phyloP scores from a whole-genome alignment of 164 flowering plant species.

The Magnolia officinalis region DNA sequence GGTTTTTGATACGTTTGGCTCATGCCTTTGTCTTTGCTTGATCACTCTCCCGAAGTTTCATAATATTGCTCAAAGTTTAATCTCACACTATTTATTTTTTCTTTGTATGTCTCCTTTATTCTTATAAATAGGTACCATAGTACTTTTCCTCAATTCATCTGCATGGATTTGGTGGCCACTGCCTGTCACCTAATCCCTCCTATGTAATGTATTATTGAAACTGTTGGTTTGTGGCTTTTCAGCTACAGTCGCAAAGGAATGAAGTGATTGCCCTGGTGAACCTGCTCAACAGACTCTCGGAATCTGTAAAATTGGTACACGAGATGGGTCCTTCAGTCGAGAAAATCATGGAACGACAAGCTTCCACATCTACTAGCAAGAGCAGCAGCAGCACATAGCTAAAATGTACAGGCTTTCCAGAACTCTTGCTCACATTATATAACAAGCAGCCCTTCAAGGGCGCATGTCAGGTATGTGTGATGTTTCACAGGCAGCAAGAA shows the following conservation, averaged over 20 bases:
- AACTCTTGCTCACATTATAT: not conserved
- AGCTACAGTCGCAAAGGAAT: constrained; percentile 87
- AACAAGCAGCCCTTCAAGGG: not conserved
- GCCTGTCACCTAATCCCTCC: too few relatives aligned
- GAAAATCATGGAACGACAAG: constrained; percentile 25
- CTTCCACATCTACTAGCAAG: constrained; percentile 16
- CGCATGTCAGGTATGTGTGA: not conserved
- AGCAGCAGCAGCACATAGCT: constrained; percentile 1
- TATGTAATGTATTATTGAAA: not conserved
- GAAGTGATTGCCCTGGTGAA: constrained; percentile 92
- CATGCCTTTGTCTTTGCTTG: too few relatives aligned
- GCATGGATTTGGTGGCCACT: too few relatives aligned
- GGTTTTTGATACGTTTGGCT: too few relatives aligned
- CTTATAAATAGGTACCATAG: too few relatives aligned
- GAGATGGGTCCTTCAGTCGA: constrained; percentile 61
- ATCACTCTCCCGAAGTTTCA: too few relatives aligned
- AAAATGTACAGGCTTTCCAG: not conserved
- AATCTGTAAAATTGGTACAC: constrained; percentile 66
- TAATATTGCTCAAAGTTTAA: too few relatives aligned
- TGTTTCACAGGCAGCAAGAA: not conserved
- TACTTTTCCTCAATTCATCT: too few relatives aligned
- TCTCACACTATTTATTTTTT: too few relatives aligned
- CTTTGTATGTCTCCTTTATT: too few relatives aligned
- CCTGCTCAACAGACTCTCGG: constrained; percentile 83
- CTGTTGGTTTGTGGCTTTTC: constrained; percentile 16